Evolutionary conservation across 2,329 filamentous ascomycete genomes (phyloP).

Genomic region (Teratosphaeria epicoccoides): DNA sequence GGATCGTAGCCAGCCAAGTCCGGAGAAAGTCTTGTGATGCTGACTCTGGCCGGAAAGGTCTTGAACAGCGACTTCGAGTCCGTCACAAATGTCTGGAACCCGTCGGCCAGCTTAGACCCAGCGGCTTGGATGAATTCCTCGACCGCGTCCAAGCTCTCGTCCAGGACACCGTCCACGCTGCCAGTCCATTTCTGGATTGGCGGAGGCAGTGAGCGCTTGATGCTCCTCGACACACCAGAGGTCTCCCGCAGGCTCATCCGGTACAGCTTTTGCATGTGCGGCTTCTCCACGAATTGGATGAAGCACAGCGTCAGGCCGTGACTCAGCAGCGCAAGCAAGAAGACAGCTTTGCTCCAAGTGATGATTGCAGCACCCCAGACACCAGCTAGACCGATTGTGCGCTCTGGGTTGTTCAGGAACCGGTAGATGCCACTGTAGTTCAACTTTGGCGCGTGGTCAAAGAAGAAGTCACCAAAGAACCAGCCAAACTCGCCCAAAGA

Average conservation of each 20-base stretch:
- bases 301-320: constrained; percentile 79
- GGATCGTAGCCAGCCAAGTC: constrained; percentile 72
- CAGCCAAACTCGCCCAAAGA: constrained; percentile 95
- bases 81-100: constrained; percentile 75
- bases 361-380: constrained; percentile 92
- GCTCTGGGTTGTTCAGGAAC: constrained; percentile 94
- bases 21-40: constrained; percentile 65
- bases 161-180: constrained; percentile 76
- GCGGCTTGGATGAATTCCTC: constrained; percentile 83
- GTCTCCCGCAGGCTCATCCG: constrained; percentile 72
- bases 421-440: constrained; percentile 97
- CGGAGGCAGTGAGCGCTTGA: constrained; percentile 74
- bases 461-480: constrained; percentile 99
- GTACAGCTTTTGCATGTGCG: constrained; percentile 97
- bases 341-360: constrained; percentile 78
- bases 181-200: constrained; percentile 75
- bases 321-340: constrained; percentile 73
- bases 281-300: constrained; percentile 86
- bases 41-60: constrained; percentile 76
- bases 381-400: constrained; percentile 85
- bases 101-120: constrained; percentile 72
- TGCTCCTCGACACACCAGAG: constrained; percentile 82
- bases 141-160: constrained; percentile 76
- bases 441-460: constrained; percentile 74
- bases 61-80: constrained; percentile 84